phyloP scores from a whole-genome alignment of 1,139 yeast genomes.

The Geotrichum siamense region DNA sequence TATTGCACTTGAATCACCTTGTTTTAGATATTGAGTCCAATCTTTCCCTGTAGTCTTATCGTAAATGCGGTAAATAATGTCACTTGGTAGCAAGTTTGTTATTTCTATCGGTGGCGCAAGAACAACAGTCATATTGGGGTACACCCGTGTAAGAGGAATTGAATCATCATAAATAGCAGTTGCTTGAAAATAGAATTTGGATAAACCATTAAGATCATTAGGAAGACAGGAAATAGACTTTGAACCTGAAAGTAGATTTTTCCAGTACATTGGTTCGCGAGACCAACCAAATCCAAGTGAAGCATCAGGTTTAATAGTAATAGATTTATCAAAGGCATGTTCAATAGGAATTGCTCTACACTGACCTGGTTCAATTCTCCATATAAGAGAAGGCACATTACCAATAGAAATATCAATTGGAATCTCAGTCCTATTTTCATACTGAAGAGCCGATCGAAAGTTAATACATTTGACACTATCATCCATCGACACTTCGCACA shows the following conservation, averaged over 20 bases:
- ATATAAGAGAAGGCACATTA: slow-evolving; percentile 16
- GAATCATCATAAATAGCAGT: slow-evolving; percentile 56
- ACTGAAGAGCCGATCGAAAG: slow-evolving; percentile 64
- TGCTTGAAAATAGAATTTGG: slow-evolving; percentile 62
- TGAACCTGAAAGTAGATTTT: slow-evolving; percentile 45
- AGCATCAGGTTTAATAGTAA: slow-evolving; percentile 57
- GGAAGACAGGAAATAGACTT: slow-evolving; percentile 56
- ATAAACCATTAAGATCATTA: slow-evolving; percentile 21
- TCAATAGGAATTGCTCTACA: slow-evolving; percentile 66
- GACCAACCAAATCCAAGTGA: slow-evolving; percentile 63
- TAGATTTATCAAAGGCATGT: slow-evolving; percentile 49
- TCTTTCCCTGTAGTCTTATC: slow-evolving; percentile 69
- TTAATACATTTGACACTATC: slow-evolving; percentile 71
- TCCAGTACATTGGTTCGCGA: slow-evolving; percentile 55
- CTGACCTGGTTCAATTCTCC: slow-evolving; percentile 46
- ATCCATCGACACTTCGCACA: slow-evolving; percentile 62
- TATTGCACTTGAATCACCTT: slow-evolving; percentile 62
- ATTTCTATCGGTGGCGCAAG: slow-evolving; percentile 83
- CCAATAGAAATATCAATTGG: slow-evolving; percentile 41
- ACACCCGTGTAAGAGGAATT: slow-evolving; percentile 65
- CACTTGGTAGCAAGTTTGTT: slow-evolving; percentile 80
- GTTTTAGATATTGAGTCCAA: slow-evolving; percentile 54
- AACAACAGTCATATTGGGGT: slow-evolving; percentile 76
- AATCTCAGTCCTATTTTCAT: slow-evolving; percentile 66
- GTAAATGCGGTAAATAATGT: slow-evolving; percentile 64